Percentiles rank a stretch among this genome's conserved stretches.
These are phyloP conservation scores for Actinomortierella wolfii DNA, from an alignment of 371 early-diverging fungal genomes.

Conservation along the genomic window DNA sequence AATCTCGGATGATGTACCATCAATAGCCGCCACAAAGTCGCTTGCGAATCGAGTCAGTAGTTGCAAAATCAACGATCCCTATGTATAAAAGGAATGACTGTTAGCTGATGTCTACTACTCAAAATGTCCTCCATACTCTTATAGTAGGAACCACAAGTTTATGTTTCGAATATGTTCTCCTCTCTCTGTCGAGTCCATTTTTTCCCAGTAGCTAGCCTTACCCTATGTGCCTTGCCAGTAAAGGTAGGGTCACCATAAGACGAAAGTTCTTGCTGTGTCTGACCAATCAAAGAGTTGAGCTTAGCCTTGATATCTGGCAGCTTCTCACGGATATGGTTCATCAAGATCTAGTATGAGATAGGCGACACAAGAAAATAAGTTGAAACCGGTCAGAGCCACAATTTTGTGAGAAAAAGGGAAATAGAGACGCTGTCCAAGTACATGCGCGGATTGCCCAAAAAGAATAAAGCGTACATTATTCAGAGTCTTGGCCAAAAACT, in stretches of 20 bases:
- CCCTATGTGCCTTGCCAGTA: slow-evolving; percentile 59
- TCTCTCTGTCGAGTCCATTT: not conserved
- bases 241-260: slow-evolving; percentile 74
- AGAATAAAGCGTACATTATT: slow-evolving; percentile 62
- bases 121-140: not conserved
- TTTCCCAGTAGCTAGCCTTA: slow-evolving; percentile 36
- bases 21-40: slow-evolving; percentile 81
- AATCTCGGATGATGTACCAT: slow-evolving; percentile 83
- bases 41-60: slow-evolving; percentile 81
- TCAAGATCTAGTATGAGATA: slow-evolving; percentile 58
- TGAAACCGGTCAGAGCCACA: not conserved
- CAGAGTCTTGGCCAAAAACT: slow-evolving; percentile 76
- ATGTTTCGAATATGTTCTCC: too few species aligned
- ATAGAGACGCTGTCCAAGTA: too few species aligned
- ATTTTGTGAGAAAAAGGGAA: too few species aligned
- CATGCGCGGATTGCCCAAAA: slow-evolving; percentile 39
- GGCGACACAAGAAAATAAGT: slow-evolving; percentile 3
- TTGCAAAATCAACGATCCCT: slow-evolving; percentile 75
- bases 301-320: slow-evolving; percentile 84
- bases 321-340: slow-evolving; percentile 82
- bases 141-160: not conserved
- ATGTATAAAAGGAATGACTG: slow-evolving; percentile 19
- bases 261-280: slow-evolving; percentile 79
- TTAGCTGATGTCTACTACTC: not conserved
- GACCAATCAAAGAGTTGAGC: slow-evolving; percentile 76